These are phyloP conservation scores for Podila clonocystis DNA, from an alignment of 192 early-diverging fungal species.

Conservation along the genomic window DNA sequence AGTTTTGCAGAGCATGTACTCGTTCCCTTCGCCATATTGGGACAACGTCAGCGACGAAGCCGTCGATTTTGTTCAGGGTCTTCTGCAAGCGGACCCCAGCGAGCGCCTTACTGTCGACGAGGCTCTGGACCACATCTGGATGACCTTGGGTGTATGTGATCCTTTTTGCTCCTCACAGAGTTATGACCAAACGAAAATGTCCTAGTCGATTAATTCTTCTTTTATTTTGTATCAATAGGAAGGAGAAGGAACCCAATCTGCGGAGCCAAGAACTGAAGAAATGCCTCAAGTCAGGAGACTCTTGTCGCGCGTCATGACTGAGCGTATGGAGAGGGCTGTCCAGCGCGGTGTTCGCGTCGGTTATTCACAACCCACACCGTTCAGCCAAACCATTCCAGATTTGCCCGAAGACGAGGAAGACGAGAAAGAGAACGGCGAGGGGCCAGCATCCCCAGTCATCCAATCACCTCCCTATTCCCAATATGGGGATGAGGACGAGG, in stretches of 20 bases:
- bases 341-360: slow-evolving; percentile 40
- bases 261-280: slow-evolving; percentile 4
- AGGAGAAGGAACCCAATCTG: slow-evolving; percentile 25
- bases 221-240: slow-evolving; percentile 12
- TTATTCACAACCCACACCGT: slow-evolving; percentile 29
- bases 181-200: not conserved
- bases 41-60: slow-evolving; percentile 72
- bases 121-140: slow-evolving; percentile 40
- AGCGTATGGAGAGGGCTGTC: slow-evolving; percentile 34
- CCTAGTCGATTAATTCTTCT: not conserved
- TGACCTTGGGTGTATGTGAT: slow-evolving; percentile 35
- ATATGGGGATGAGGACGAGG: not conserved
- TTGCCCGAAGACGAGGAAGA: slow-evolving; percentile 26
- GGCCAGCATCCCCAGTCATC: slow-evolving; percentile 12
- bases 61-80: slow-evolving; percentile 39
- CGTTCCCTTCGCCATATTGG: slow-evolving; percentile 86
- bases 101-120: slow-evolving; percentile 30
- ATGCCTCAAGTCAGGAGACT: slow-evolving; percentile 13
- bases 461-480: slow-evolving; percentile 8
- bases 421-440: not conserved
- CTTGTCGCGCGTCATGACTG: slow-evolving; percentile 39
- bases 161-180: not conserved
- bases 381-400: slow-evolving; percentile 35
- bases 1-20: slow-evolving; percentile 77
- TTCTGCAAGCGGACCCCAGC: slow-evolving; percentile 9